Evolutionary conservation across 2,329 filamentous ascomycete species (phyloP), one percentile per base, ranked within the genome.

Genomic region (Akanthomyces dipterigenus): DNA sequence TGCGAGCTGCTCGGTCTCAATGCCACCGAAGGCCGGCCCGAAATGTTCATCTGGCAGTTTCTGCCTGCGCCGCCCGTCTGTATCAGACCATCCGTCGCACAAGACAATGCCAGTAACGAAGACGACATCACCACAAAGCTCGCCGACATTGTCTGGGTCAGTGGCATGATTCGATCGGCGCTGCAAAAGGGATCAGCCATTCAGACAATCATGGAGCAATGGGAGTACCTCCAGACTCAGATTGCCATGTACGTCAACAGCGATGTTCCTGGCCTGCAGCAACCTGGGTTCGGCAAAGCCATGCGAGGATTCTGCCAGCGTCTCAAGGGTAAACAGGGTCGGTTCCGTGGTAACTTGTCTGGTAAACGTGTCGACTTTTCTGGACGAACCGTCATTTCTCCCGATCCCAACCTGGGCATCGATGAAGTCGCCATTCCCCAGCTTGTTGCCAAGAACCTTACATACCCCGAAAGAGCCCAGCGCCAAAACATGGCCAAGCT

Each of bases 321-420:
- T 18, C 76, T 99, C 53, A 99, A 99, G 76, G 95, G 95, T 67
- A 99, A 99, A 71, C 93, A 98, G 71, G 95, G 95, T 60, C 90
- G 95, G 60, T 99, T 99, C 76, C 88, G 95, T 77, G 95, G 96
- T 62, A 99, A 99, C 69, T 76, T 99, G 63, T 98, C 93, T 0
- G 95, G 95, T 72, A 99, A 99, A 76, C 93, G 95, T 82, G 95
- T 99, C 59, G 93, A 99, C 72, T 99, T 98, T 75, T 99, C 95
- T 12, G 95, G 92, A 20, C 87, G 95, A 73, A 99, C 95, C 0
- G 95, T 99, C 74, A 99, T 99, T 74, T 96, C 93, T 0, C 95
- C 95, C 0, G 95, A 99, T 74, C 95, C 95, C 3, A 99, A 99
- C 68, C 75, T 99, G 54, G 87, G 89, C 20, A 91, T 99, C 65